These are phyloP conservation scores for Pelargonium australe DNA, from an alignment of 441 rosid genomes.

Conservation along the genomic window DNA sequence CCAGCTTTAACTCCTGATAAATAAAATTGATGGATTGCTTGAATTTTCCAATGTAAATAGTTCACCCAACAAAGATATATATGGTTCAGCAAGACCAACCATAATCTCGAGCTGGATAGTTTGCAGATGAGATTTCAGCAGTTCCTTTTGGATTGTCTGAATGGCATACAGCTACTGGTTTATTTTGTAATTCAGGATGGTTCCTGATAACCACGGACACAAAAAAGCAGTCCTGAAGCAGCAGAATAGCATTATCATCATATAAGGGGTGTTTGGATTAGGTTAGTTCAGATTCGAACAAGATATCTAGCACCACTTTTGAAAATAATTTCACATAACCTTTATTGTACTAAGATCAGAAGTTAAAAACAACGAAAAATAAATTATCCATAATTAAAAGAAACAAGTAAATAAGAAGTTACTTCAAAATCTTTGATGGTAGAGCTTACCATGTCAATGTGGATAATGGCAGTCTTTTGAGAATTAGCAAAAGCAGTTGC, in stretches of 20 bases:
- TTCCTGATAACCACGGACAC: constrained; percentile 80
- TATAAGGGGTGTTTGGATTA: not conserved
- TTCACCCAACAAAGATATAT: constrained; percentile 14
- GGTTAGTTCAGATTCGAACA: not conserved
- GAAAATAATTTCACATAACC: not conserved
- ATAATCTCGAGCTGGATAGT: constrained; percentile 82
- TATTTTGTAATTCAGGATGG: constrained; percentile 58
- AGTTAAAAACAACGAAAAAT: constrained; percentile 6
- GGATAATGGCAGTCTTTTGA: constrained; percentile 43
- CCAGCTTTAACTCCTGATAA: constrained; percentile 74
- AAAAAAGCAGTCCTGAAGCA: constrained; percentile 86
- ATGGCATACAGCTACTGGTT: constrained; percentile 88
- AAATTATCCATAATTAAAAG: constrained; percentile 5
- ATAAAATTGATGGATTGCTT: constrained; percentile 13
- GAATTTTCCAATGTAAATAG: constrained; percentile 5
- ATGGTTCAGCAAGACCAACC: constrained; percentile 45
- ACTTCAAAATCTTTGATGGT: constrained; percentile 12
- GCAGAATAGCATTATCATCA: constrained; percentile 22
- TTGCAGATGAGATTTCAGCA: constrained; percentile 95
- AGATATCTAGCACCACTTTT: constrained; percentile 1
- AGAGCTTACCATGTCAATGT: constrained; percentile 78
- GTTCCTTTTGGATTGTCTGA: constrained; percentile 92
- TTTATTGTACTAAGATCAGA: constrained; percentile 9
- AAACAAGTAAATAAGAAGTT: constrained; percentile 8
- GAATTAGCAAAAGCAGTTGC: constrained; percentile 32